Evolutionary conservation across 1,284 basidiomycete genomes (phyloP).

Genomic region (Hymenochaete sp.): DNA sequence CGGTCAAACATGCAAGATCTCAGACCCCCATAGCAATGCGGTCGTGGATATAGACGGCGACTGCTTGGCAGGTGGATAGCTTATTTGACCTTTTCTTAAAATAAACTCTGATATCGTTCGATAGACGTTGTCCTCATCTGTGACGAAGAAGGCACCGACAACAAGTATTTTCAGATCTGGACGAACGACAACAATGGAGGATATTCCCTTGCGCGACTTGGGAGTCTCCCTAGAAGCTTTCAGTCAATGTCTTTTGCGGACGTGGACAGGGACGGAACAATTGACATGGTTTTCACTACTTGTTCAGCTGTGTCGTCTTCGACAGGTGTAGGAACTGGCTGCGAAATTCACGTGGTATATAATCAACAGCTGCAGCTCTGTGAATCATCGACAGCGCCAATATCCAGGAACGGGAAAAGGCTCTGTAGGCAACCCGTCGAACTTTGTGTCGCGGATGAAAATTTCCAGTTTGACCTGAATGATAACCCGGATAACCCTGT

Average conservation of each 20-base stretch:
- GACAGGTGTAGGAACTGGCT: conserved; percentile 65
- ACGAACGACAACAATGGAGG: conserved; percentile 61
- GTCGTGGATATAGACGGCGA: conserved; percentile 96
- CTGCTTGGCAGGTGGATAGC: conserved; percentile 72
- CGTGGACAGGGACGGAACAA: conserved; percentile 91
- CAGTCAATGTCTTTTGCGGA: conserved; percentile 88
- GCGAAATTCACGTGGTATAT: conserved; percentile 86
- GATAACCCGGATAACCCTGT: conserved; percentile 49
- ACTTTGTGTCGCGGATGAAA: conserved; percentile 75
- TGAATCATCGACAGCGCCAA: conserved; percentile 38
- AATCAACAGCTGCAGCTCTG: conserved; percentile 90
- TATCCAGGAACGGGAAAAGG: conserved; percentile 40
- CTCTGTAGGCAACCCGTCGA: conserved; percentile 71
- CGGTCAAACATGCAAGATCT: conserved; percentile 61
- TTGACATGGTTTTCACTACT: conserved; percentile 89
- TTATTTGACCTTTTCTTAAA: neutral
- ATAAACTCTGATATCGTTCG: conserved; percentile 11
- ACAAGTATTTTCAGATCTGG: conserved; percentile 84
- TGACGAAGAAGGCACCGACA: conserved; percentile 42
- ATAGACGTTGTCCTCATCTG: conserved; percentile 89
- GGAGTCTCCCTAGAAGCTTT: conserved; percentile 66
- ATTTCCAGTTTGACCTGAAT: conserved; percentile 72
- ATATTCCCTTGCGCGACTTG: conserved; percentile 50
- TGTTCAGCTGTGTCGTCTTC: conserved; percentile 64
- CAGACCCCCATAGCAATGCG: conserved; percentile 89